These are phyloP conservation scores for Chaetomium fimeti DNA, from an alignment of 495 filamentous ascomycete species.

Conservation along the genomic window DNA sequence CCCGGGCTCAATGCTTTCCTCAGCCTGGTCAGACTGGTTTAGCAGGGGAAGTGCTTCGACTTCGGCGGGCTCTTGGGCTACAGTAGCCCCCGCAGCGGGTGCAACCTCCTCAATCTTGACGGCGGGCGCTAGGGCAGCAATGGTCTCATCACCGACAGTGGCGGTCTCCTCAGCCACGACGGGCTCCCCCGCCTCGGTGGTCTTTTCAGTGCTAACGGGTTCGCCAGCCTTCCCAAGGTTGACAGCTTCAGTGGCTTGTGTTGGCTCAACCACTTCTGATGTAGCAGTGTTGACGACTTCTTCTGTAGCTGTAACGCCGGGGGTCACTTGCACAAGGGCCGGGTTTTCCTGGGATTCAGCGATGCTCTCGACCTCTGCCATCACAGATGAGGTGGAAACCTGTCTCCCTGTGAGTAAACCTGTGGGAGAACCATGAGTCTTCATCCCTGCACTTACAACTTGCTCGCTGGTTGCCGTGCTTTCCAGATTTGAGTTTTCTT, in stretches of 20 bases:
- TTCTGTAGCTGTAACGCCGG: not conserved
- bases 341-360: not conserved
- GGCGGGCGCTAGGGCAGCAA: too few relatives aligned
- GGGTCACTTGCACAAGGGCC: not conserved
- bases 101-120: too few relatives aligned
- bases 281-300: not conserved
- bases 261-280: not conserved
- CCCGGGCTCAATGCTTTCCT: too few relatives aligned
- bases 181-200: not conserved
- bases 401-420: not conserved
- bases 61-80: too few relatives aligned
- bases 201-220: not conserved
- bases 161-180: not conserved
- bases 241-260: not conserved
- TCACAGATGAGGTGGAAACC: not conserved
- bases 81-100: too few relatives aligned
- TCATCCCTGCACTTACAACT: not conserved
- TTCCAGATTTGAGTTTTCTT: not conserved
- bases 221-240: slow-evolving; percentile 4
- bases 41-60: too few relatives aligned
- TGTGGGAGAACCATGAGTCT: not conserved
- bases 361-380: not conserved
- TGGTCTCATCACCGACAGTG: too few relatives aligned
- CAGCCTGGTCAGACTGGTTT: too few relatives aligned
- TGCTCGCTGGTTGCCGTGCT: not conserved